Conservation (phyloP, 805 yeast genomes). For the Lachancea sp. region DNA sequence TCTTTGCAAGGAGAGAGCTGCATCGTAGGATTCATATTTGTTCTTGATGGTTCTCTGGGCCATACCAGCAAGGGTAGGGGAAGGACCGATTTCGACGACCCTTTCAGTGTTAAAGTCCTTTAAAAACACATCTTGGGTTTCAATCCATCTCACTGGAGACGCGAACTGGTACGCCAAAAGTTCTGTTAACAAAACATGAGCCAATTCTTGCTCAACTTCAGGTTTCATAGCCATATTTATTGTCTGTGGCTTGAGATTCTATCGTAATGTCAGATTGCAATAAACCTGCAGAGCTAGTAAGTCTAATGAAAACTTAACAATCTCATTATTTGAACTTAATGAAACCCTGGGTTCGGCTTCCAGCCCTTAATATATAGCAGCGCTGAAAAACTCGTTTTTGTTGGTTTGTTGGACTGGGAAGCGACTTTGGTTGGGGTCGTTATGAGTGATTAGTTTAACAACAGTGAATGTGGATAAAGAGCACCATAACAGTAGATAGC, state of each 20-base stretch:
- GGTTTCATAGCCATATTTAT: slow-evolving; percentile 45
- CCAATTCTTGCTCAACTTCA: slow-evolving; percentile 95
- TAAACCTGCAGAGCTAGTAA: not conserved
- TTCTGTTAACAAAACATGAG: slow-evolving; percentile 91
- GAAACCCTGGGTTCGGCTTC: not conserved
- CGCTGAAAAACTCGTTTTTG: slow-evolving; percentile 6
- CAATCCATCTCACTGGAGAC: slow-evolving; percentile 99
- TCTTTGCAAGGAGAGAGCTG: slow-evolving; percentile 80
- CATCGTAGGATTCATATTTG: slow-evolving; percentile 91
- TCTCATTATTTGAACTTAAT: too few species aligned
- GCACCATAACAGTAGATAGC: too few species aligned
- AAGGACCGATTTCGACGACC: slow-evolving; percentile 97
- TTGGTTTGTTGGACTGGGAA: slow-evolving; percentile 9
- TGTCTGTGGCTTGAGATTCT: too few species aligned
- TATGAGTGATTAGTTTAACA: not conserved
- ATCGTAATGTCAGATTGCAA: not conserved
- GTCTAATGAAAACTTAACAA: too few species aligned
- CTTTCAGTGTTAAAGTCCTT: slow-evolving; percentile 93
- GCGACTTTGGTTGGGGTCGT: not conserved
- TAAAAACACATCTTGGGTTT: slow-evolving; percentile 95
- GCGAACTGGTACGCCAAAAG: slow-evolving; percentile 98
- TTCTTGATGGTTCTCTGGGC: slow-evolving; percentile 95
- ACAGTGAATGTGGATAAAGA: not conserved
- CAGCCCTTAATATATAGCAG: slow-evolving; percentile 1
- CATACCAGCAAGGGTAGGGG: slow-evolving; percentile 98